Evolutionary conservation across 768 basidiomycete species (phyloP).

Genomic region (Dioszegia aurantiaca): DNA sequence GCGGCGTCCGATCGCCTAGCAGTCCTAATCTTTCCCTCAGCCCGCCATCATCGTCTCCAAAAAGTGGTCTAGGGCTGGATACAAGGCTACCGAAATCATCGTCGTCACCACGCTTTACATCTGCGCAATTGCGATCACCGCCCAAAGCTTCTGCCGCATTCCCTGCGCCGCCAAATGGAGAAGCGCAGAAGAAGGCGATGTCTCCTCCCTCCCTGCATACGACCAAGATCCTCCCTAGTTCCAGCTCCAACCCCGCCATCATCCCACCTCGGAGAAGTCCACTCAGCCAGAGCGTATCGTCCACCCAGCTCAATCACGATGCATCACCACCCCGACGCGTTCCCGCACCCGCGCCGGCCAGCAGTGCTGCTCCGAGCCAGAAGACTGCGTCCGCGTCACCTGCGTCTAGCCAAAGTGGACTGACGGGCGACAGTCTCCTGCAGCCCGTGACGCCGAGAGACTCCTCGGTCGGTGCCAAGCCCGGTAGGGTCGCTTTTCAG

Average conservation of each 20-base stretch:
- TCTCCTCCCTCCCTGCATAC: not conserved
- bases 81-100: too few relatives aligned
- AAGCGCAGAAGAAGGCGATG: not conserved
- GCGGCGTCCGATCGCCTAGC: constrained; percentile 9
- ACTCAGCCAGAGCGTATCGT: constrained; percentile 7
- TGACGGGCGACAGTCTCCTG: constrained; percentile 27
- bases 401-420: constrained; percentile 15
- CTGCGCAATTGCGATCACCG: not conserved
- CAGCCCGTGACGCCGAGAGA: constrained; percentile 33
- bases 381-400: constrained; percentile 14
- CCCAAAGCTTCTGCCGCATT: too few relatives aligned
- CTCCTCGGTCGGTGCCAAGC: not conserved
- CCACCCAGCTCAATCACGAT: constrained; percentile 5
- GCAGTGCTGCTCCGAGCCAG: not conserved
- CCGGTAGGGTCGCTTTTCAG: not conserved
- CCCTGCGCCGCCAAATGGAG: too few relatives aligned
- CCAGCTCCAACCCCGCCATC: not conserved
- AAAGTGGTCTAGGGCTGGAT: not conserved
- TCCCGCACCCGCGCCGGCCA: not conserved
- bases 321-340: not conserved
- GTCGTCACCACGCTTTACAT: not conserved
- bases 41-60: not conserved
- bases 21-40: constrained; percentile 2
- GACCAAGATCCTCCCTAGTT: not conserved
- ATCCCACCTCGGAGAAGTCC: not conserved